Evolutionary conservation across 2,329 filamentous ascomycete genomes (phyloP).

Genomic region (Mycosphaerella sp.): DNA sequence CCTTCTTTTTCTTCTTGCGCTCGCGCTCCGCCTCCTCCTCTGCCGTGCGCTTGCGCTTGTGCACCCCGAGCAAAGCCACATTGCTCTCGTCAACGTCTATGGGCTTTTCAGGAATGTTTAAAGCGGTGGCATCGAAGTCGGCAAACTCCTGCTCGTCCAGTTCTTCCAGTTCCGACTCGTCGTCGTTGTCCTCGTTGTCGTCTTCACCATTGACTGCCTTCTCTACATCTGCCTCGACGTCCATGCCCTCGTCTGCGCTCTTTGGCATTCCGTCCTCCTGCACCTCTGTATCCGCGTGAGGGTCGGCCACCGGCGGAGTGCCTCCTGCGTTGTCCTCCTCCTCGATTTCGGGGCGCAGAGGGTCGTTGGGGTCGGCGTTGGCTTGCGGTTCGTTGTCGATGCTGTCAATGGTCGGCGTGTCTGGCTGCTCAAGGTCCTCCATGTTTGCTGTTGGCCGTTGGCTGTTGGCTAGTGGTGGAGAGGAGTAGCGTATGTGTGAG

Average conservation of each 20-base stretch:
- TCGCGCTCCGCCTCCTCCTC: conserved; percentile 55
- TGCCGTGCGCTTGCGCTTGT: conserved; percentile 60
- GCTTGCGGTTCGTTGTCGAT: conserved; percentile 42
- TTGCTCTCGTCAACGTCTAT: conserved; percentile 57
- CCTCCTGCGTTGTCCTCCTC: conserved; percentile 43
- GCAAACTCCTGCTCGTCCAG: conserved; percentile 61
- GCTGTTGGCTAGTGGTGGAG: neutral
- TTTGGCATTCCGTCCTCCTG: conserved; percentile 30
- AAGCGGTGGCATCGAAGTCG: conserved; percentile 56
- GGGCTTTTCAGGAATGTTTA: conserved; percentile 56
- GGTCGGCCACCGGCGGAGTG: conserved; percentile 40
- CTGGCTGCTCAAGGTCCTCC: conserved; percentile 39
- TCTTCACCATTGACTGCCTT: conserved; percentile 26
- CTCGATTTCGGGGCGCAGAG: conserved; percentile 43
- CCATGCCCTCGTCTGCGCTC: conserved; percentile 22
- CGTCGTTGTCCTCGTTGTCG: conserved; percentile 47
- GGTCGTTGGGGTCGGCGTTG: conserved; percentile 43
- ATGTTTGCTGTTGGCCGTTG: conserved; percentile 28
- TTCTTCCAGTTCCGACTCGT: conserved; percentile 57
- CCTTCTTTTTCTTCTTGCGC: conserved; percentile 38
- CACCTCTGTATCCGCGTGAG: conserved; percentile 43
- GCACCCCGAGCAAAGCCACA: conserved; percentile 54
- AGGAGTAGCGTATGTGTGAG: neutral
- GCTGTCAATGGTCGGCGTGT: conserved; percentile 36
- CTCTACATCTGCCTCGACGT: conserved; percentile 21